phyloP scores from a whole-genome alignment of 768 basidiomycete genomes.

The Cubamyces lactineus region DNA sequence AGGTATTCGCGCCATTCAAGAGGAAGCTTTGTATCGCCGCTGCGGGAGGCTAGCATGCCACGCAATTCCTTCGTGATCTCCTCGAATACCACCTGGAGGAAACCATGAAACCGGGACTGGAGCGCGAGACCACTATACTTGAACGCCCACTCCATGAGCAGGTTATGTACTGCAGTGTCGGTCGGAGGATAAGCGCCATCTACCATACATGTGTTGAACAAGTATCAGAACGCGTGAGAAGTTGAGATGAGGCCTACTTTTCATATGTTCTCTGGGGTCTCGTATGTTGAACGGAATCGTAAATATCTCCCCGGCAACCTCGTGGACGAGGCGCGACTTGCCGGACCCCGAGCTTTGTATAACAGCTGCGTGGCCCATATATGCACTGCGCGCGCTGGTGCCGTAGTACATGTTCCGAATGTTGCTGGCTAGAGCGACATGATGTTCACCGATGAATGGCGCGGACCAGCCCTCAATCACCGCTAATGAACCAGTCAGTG shows the following conservation, averaged over 20 bases:
- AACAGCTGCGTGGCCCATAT: constrained; percentile 1
- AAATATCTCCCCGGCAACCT: constrained; percentile 29
- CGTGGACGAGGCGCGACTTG: constrained; percentile 37
- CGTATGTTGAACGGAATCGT: constrained; percentile 33
- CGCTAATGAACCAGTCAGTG: too few relatives aligned
- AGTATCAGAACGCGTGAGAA: background rate
- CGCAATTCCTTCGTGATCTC: constrained; percentile 1
- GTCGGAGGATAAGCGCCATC: constrained; percentile 1
- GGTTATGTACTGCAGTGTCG: background rate
- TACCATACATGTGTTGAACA: background rate
- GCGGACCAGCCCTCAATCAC: too few relatives aligned
- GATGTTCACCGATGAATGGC: too few relatives aligned
- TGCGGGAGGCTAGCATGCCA: background rate
- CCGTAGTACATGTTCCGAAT: too few relatives aligned
- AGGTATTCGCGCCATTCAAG: too few relatives aligned
- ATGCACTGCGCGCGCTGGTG: too few relatives aligned
- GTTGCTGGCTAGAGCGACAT: too few relatives aligned
- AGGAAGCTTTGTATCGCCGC: too few relatives aligned
- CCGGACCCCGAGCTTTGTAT: constrained; percentile 26
- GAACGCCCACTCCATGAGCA: too few relatives aligned
- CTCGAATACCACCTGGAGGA: background rate
- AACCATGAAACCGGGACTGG: background rate
- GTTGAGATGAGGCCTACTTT: too few relatives aligned
- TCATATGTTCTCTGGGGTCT: too few relatives aligned
- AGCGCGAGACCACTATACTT: background rate